phyloP scores from a whole-genome alignment of 257 asterid genomes.

The Apocynum venetum region DNA sequence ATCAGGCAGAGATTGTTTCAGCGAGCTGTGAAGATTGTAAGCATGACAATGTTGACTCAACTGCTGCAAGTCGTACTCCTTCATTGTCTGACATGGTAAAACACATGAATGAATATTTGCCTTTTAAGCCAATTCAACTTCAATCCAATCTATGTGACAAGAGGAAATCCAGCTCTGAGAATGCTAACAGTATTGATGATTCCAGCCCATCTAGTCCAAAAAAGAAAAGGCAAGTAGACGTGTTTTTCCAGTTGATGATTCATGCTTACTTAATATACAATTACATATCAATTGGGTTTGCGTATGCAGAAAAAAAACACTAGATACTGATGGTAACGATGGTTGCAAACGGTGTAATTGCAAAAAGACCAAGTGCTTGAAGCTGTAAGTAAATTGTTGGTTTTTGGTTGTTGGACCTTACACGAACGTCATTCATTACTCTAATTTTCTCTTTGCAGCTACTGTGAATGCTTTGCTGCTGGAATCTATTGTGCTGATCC shows the following conservation, averaged over 20 bases:
- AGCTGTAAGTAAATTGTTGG: slow-evolving; percentile 52
- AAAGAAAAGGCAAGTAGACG: slow-evolving; percentile 55
- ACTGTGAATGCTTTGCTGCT: slow-evolving; percentile 85
- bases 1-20: slow-evolving; percentile 27
- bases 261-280: slow-evolving; percentile 4
- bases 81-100: slow-evolving; percentile 25
- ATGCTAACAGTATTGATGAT: slow-evolving; percentile 29
- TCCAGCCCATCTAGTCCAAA: slow-evolving; percentile 40
- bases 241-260: not conserved
- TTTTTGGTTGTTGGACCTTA: slow-evolving; percentile 15
- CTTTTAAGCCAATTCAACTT: slow-evolving; percentile 33
- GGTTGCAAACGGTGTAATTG: slow-evolving; percentile 79
- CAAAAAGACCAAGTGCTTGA: slow-evolving; percentile 70
- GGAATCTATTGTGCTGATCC: slow-evolving; percentile 62
- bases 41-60: slow-evolving; percentile 25
- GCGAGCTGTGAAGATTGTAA: slow-evolving; percentile 22
- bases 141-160: slow-evolving; percentile 34
- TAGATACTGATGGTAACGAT: slow-evolving; percentile 34
- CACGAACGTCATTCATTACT: slow-evolving; percentile 11
- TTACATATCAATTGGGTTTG: slow-evolving; percentile 19
- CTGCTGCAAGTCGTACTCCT: slow-evolving; percentile 22
- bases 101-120: slow-evolving; percentile 29
- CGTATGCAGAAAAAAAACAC: slow-evolving; percentile 45
- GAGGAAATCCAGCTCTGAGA: slow-evolving; percentile 31
- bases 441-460: slow-evolving; percentile 45